phyloP scores from a whole-genome alignment of 148 eudicot genomes.

The Chenopodium suecicum region DNA sequence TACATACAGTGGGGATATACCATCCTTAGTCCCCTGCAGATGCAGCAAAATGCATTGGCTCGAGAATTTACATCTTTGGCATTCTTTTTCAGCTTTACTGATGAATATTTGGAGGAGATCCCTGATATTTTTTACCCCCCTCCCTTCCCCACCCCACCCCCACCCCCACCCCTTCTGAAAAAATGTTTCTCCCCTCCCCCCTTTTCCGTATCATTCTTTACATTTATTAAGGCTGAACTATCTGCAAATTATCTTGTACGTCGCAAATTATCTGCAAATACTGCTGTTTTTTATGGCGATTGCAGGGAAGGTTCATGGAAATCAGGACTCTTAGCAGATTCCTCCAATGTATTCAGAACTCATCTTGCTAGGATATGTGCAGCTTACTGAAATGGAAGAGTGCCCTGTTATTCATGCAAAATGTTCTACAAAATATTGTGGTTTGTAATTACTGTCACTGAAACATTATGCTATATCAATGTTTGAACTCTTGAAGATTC shows the following conservation, averaged over 20 bases:
- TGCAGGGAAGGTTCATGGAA: slow-evolving; percentile 14
- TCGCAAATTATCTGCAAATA: not conserved
- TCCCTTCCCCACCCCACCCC: too few species aligned
- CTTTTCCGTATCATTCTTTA: not conserved
- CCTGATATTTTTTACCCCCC: not conserved
- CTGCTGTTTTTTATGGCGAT: slow-evolving; percentile 3
- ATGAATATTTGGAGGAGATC: not conserved
- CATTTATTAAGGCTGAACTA: too few species aligned
- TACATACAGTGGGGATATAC: slow-evolving; percentile 27
- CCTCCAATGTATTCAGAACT: not conserved
- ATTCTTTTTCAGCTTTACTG: not conserved
- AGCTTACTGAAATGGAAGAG: not conserved
- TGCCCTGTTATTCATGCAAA: not conserved
- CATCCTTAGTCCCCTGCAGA: slow-evolving; percentile 24
- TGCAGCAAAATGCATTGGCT: not conserved
- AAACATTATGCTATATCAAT: not conserved
- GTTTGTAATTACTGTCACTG: not conserved
- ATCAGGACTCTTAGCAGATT: not conserved
- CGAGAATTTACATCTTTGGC: slow-evolving; percentile 6
- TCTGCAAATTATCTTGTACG: too few species aligned
- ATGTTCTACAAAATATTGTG: not conserved
- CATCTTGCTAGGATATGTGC: slow-evolving; percentile 7
- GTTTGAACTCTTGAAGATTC: too few species aligned
- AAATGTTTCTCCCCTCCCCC: not conserved
- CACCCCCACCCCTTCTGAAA: not conserved